These are phyloP conservation scores for Blastocystis sp. DNA, from an alignment of 352 stramenopile species.

Conservation along the genomic window DNA sequence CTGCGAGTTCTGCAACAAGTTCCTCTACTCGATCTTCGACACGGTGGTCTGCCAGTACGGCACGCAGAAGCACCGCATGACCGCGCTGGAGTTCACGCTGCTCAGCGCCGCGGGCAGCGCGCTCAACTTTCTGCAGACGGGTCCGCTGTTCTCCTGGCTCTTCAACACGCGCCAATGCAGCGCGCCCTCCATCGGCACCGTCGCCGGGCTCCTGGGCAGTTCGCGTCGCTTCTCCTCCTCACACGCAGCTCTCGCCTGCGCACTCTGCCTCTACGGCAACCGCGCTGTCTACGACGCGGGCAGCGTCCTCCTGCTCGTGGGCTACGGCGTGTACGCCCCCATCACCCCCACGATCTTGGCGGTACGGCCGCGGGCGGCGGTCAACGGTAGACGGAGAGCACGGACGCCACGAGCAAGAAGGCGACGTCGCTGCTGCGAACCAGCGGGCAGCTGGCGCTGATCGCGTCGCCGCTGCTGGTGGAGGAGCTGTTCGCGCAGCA, in stretches of 20 bases:
- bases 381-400: slow-evolving; percentile 31
- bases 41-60: slow-evolving; percentile 36
- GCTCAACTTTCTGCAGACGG: slow-evolving; percentile 16
- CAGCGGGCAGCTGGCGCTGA: background rate
- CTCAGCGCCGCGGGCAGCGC: background rate
- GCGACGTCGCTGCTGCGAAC: background rate
- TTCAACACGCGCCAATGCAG: background rate
- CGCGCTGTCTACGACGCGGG: slow-evolving; percentile 9
- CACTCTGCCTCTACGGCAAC: slow-evolving; percentile 5
- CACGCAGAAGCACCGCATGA: background rate
- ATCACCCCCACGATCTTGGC: slow-evolving; percentile 24
- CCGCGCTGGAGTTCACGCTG: slow-evolving; percentile 28
- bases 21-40: slow-evolving; percentile 20
- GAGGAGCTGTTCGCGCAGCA: slow-evolving; percentile 11
- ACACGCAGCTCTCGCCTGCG: background rate
- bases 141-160: slow-evolving; percentile 27
- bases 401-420: background rate
- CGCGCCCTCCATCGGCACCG: background rate
- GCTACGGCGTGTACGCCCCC: slow-evolving; percentile 30
- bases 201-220: slow-evolving; percentile 29
- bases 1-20: slow-evolving; percentile 68
- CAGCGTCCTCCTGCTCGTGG: slow-evolving; percentile 5
- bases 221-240: background rate
- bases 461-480: slow-evolving; percentile 9
- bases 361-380: background rate